Evolutionary conservation across 345 rosid species (phyloP), one percentile per base, ranked within the genome.

Genomic region (Rhizophora apiculata): DNA sequence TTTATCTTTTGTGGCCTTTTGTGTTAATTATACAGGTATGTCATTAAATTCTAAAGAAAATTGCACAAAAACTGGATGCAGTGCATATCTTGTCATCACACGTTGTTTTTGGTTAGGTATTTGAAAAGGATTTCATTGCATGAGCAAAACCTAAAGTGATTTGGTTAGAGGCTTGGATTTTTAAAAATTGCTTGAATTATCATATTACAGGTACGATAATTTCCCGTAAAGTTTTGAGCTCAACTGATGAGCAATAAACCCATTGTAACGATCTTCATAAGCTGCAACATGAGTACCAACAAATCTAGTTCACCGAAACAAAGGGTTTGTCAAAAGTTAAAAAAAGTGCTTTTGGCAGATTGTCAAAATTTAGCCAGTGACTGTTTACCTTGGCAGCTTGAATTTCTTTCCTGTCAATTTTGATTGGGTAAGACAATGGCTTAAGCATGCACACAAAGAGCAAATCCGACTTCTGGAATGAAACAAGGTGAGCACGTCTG

Each of bases 401-500:
- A 39, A 85, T 77, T 73, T 85, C 89, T 20, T 63, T 77, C 32
- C 75, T 79, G 20, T 85, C 83, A 1, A 82, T 67, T 20, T 73
- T 51, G 74, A 85, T 87, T 29, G 80, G 70, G 6, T 26, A n/a
- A 32, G 86, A 76, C 57, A 85, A 24, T 29, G 88, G 89, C 65
- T 72, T 72, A 8, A 85, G 82, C 79, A 79, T 31, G 76, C 86
- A 83, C 21, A 77, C 72, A 31, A 87, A 87, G 5, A 85, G 75
- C 61, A 87, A 49, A 65, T 87, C 87, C 5, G 86, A 85, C 68
- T 82, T 80, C 69, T 83, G 84, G 46, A 87, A 87, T 20, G 85
- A 80, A 31, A 81, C 67, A 1, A 54, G 72, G 51, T 85, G 89
- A 64, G 75, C 89, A 59, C 85, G 89, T 39, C 89, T 80, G 22